phyloP scores from a whole-genome alignment of 179 eudicot species.

The Camellia oleifera region DNA sequence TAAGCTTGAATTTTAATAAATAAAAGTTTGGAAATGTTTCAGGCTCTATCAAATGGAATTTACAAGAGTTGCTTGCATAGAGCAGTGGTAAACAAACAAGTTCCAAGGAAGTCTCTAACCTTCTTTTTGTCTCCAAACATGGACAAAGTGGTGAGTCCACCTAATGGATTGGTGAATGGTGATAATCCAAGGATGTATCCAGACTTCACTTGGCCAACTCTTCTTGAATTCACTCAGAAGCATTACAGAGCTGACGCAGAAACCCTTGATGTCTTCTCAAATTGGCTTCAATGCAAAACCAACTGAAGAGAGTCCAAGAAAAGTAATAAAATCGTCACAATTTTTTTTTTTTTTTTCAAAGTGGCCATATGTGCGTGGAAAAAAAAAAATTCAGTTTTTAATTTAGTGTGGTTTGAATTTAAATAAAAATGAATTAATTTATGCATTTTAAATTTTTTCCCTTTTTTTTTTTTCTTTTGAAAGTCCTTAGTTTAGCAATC shows the following conservation, averaged over 20 bases:
- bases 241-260: conserved; percentile 74
- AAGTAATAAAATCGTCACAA: too few species aligned
- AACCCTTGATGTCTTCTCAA: conserved; percentile 34
- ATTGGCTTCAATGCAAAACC: too few species aligned
- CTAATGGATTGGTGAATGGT: conserved; percentile 46
- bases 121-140: conserved; percentile 70
- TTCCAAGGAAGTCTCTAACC: conserved; percentile 70
- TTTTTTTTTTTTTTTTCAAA: too few species aligned
- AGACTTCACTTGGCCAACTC: conserved; percentile 65
- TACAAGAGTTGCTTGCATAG: conserved; percentile 86
- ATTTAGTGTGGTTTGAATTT: too few species aligned
- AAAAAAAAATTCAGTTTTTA: too few species aligned
- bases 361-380: too few species aligned
- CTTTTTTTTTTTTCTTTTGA: too few species aligned
- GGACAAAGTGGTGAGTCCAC: conserved; percentile 79
- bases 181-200: conserved; percentile 61
- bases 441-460: too few species aligned
- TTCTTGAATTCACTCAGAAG: conserved; percentile 76
- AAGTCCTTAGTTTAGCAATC: too few species aligned
- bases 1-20: too few species aligned
- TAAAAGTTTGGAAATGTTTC: conserved; percentile 7
- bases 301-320: too few species aligned
- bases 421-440: too few species aligned
- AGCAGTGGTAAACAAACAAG: conserved; percentile 70
- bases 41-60: conserved; percentile 81